Base-by-base conservation (phyloP, 1,284 basidiomycete genomes). In the Meira nashicola region DNA sequence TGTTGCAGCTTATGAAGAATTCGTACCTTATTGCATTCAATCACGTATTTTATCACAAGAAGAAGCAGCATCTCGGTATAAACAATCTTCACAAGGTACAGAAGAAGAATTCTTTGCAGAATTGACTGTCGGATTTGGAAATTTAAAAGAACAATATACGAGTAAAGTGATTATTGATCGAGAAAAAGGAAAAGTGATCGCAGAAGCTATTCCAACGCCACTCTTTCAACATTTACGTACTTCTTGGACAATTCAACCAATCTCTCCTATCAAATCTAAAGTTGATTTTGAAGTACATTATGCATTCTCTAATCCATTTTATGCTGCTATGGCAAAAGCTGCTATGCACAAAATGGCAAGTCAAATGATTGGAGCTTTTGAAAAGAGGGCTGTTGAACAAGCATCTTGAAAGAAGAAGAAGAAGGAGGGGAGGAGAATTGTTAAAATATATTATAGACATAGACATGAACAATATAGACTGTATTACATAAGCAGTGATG, bases 271-370 rank as follows among this genome's bases (percentile, higher is more conserved):
- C 28, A 12, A n/a, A 15, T 17, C 38, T 14, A 33, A 53, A 21
- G 50, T 53, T 2, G 50, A 53, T 19, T 53, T 53, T 39, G 19
- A 39, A 33, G 19, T 53, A 17, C 19, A n/a, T 33, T 53, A 53
- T 33, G 23, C 19, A 14, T 53, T 53, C 37, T n/a, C 50, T 7
- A 39, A 39, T 28, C 50, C 50, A 39, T 39, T 53, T 33, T 53
- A 53, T 25, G 50, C 38, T 14, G 50, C 50, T 15, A 19, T 53
- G 17, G 50, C 50, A 40, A 53, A 53, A 25, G 14, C 50, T n/a
- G 50, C 39, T 12, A 53, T 53, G 12, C 17, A 53, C 21, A 53
- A 41, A 53, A 53, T 53, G 50, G 28, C 50, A 14, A 53, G 38
- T 17, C 17, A 53, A 25, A 53, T 53, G 50, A 41, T 53, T 8